Percentiles rank a stretch among this genome's conserved stretches.
These are phyloP conservation scores for Xylaria multiplex DNA, from an alignment of 2,329 filamentous ascomycete species.

Conservation along the genomic window DNA sequence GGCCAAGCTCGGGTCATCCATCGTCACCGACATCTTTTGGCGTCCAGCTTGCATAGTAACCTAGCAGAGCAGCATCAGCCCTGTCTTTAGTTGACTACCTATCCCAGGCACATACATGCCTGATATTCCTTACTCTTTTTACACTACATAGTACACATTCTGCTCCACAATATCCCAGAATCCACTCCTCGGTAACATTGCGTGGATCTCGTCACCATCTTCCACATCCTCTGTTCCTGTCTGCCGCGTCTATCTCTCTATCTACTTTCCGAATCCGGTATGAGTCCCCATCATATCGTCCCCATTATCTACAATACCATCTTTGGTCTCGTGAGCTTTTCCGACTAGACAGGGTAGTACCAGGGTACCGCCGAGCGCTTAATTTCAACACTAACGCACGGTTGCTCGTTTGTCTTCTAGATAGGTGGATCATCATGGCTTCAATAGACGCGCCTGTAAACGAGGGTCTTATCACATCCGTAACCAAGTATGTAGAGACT, in stretches of 20 bases:
- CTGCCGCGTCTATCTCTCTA: slow-evolving; percentile 29
- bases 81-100: neutral
- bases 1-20: neutral
- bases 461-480: slow-evolving; percentile 62
- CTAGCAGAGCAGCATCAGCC: slow-evolving; percentile 2
- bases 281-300: slow-evolving; percentile 24
- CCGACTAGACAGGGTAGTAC: slow-evolving; percentile 39
- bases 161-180: slow-evolving; percentile 1
- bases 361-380: slow-evolving; percentile 44
- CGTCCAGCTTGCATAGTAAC: neutral
- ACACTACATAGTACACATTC: neutral
- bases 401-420: slow-evolving; percentile 38
- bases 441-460: slow-evolving; percentile 38
- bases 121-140: neutral
- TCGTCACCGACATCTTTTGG: slow-evolving; percentile 7
- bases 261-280: slow-evolving; percentile 33
- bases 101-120: neutral
- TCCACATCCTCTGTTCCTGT: slow-evolving; percentile 29
- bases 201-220: slow-evolving; percentile 35
- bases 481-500: slow-evolving; percentile 71
- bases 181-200: slow-evolving; percentile 18
- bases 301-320: slow-evolving; percentile 14
- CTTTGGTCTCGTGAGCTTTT: slow-evolving; percentile 36
- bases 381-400: slow-evolving; percentile 41
- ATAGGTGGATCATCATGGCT: slow-evolving; percentile 41